Evolutionary conservation across 2,329 filamentous ascomycete genomes (phyloP).

Genomic region (Teratosphaeria destructans): DNA sequence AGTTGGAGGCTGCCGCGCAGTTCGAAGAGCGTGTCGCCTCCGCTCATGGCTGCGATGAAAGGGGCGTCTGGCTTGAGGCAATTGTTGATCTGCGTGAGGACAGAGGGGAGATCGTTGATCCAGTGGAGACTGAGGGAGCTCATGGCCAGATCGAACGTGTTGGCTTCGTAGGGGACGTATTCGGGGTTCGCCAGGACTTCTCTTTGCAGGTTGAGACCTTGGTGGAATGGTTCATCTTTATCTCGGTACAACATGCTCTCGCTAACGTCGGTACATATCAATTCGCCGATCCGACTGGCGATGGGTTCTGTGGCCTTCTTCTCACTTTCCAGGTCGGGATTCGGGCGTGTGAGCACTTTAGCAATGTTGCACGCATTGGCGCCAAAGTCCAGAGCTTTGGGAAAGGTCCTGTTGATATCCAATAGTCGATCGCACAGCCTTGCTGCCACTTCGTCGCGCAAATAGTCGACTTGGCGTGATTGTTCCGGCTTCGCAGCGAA

Average conservation of each 20-base stretch:
- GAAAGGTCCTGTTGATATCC: conserved; percentile 84
- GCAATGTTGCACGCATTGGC: conserved; percentile 95
- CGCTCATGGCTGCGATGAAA: conserved; percentile 93
- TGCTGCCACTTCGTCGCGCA: conserved; percentile 82
- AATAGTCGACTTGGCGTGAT: conserved; percentile 77
- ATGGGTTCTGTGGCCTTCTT: conserved; percentile 55
- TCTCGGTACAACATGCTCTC: conserved; percentile 71
- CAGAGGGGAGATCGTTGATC: conserved; percentile 89
- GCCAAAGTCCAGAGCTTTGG: conserved; percentile 78
- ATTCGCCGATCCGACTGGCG: conserved; percentile 57
- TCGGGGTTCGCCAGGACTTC: conserved; percentile 67
- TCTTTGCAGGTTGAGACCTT: conserved; percentile 59
- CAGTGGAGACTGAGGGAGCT: conserved; percentile 88
- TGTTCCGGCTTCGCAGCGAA: conserved; percentile 59
- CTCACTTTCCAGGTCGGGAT: conserved; percentile 55
- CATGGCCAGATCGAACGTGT: conserved; percentile 79
- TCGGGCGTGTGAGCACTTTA: conserved; percentile 55
- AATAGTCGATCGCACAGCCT: conserved; percentile 78
- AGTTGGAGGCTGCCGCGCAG: conserved; percentile 86
- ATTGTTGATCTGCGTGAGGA: conserved; percentile 74
- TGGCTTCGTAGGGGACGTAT: conserved; percentile 61
- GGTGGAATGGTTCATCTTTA: conserved; percentile 61
- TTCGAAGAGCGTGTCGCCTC: conserved; percentile 88
- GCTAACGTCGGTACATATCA: conserved; percentile 78
- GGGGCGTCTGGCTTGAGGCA: conserved; percentile 82